phyloP scores from a whole-genome alignment of 2,329 filamentous ascomycete species.

The Sordariomycetes sp. region DNA sequence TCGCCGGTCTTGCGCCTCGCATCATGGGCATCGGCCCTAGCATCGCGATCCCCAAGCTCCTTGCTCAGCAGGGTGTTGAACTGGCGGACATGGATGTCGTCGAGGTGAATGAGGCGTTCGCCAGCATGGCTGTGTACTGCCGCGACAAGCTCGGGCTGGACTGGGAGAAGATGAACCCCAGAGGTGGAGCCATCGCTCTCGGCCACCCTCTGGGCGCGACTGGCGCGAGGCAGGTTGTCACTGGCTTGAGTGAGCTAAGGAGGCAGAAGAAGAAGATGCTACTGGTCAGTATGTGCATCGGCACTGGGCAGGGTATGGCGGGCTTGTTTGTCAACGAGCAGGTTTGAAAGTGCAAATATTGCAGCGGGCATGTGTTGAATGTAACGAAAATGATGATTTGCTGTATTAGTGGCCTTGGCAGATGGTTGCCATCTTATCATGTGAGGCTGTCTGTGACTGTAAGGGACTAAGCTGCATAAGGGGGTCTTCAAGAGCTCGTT shows the following conservation, averaged over 20 bases:
- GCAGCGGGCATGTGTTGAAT: background rate
- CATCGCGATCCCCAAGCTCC: conserved; percentile 70
- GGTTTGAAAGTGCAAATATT: conserved; percentile 5
- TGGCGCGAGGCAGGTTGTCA: conserved; percentile 75
- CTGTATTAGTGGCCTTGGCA: too few species aligned
- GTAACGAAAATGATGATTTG: too few species aligned
- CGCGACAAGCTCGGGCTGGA: conserved; percentile 62
- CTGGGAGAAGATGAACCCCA: conserved; percentile 69
- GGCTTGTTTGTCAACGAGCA: conserved; percentile 55
- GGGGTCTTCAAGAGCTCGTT: too few species aligned
- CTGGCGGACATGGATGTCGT: conserved; percentile 80
- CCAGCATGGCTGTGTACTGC: conserved; percentile 96
- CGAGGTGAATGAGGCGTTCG: conserved; percentile 97
- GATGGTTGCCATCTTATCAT: too few species aligned
- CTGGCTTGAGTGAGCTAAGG: conserved; percentile 76
- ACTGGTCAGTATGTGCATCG: conserved; percentile 83
- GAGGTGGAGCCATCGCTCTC: conserved; percentile 74
- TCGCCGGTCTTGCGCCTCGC: conserved; percentile 80
- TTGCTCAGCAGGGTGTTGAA: conserved; percentile 67
- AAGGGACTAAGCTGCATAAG: too few species aligned
- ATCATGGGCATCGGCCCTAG: conserved; percentile 94
- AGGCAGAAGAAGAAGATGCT: conserved; percentile 84
- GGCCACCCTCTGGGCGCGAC: conserved; percentile 78
- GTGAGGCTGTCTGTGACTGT: too few species aligned
- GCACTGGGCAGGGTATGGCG: conserved; percentile 61